Base-by-base conservation (phyloP, 1,284 basidiomycete genomes). In the Austroboletus novae-zelandiae region DNA sequence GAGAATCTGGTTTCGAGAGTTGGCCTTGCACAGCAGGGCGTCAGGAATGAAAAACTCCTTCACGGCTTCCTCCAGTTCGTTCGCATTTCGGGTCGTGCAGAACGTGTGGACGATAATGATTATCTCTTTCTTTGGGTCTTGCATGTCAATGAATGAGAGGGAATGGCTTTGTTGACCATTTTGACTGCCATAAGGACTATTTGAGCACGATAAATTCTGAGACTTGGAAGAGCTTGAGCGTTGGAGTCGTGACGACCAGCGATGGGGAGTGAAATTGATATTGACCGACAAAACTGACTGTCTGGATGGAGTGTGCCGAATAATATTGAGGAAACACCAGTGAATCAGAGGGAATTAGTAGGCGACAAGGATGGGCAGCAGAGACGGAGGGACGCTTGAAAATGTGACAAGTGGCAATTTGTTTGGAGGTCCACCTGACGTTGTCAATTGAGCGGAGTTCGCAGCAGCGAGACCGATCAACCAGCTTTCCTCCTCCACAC, bases 41-140 rank as follows among this genome's bases (percentile, higher is more conserved):
- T 69, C 53, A 3, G 49, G 34, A 17, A 42, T 27, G 15, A 54
- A 66, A 40, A 62, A 57, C 40, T 43, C 54, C 1, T 4, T 46
- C 41, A 67, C 44, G 0, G 54, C 49, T 7, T 47, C n/a, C 37
- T 56, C 51, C 23, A 67, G 36, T 17, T 54, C 50, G n/a, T 47
- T 14, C 4, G 58, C 60, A 31, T 54, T 47, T 31, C 47, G 53
- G 0, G 67, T 65, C 43, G 54, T 61, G 34, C 52, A 59, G 32
- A 66, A 58, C 17, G 52, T 62, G 7, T 29, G 40, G 53, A 69
- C 35, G 5, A 69, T 40, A 15, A 3, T 3, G n/a, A 14, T 0
- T n/a, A 66, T 67, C 0, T 65, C 67, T 53, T 53, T 55, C 52
- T 53, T 67, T 1, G 67, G 62, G 6, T 69, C 58, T 39, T 69